Evolutionary conservation across 176 grass and related monocot genomes (phyloP).

Genomic region (Oryza meyeriana): DNA sequence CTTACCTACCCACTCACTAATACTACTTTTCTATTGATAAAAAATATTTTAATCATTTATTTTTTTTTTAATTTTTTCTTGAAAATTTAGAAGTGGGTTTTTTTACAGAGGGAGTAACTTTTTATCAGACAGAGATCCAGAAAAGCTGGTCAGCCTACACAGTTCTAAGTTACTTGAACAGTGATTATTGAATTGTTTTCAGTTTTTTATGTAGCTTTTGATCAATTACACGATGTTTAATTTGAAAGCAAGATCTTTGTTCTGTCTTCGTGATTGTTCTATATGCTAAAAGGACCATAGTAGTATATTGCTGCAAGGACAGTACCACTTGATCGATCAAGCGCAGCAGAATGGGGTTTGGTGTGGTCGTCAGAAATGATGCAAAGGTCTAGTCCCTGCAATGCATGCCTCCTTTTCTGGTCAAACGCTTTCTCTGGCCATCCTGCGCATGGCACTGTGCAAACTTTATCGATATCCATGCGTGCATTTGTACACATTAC

Average conservation of each 20-base stretch:
- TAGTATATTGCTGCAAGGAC: constrained; percentile 1
- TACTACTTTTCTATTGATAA: no score
- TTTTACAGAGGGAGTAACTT: no score
- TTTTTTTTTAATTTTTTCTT: no score
- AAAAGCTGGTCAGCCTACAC: constrained; percentile 17
- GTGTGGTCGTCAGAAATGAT: constrained; percentile 25
- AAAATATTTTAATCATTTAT: no score
- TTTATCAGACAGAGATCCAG: not conserved
- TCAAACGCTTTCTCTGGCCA: constrained; percentile 21
- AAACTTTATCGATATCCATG: constrained; percentile 35
- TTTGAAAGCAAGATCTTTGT: not conserved
- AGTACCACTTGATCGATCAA: not conserved
- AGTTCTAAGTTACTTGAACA: not conserved
- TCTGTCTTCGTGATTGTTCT: not conserved
- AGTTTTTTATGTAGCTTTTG: not conserved
- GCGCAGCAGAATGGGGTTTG: constrained; percentile 1
- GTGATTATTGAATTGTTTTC: not conserved
- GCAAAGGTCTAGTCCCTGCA: constrained; percentile 15
- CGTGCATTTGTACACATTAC: not conserved
- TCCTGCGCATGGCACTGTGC: constrained; percentile 46
- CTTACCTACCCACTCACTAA: no score
- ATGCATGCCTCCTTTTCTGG: constrained; percentile 1
- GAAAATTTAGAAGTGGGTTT: no score
- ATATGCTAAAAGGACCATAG: not conserved
- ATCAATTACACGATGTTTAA: not conserved